Evolutionary conservation across 2,329 filamentous ascomycete species (phyloP), one percentile per base, ranked within the genome.

Genomic region (Ramichloridium luteum): DNA sequence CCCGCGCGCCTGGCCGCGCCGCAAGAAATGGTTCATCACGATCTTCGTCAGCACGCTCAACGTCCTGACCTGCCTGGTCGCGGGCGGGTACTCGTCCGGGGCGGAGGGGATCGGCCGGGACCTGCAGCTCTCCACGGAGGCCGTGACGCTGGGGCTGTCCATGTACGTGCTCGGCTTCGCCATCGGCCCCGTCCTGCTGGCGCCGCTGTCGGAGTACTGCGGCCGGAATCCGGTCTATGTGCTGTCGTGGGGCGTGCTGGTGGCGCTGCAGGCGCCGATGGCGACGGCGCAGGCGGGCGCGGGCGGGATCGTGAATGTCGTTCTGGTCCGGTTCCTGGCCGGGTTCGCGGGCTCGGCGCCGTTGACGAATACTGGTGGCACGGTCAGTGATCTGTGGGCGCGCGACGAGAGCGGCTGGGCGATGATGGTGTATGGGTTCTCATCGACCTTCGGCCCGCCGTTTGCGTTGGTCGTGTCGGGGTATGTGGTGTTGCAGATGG

Each of bases 141-240:
- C 62, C 9, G 60, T 55, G 2, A 62, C 60, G 0, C 42, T 67
- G 4, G 61, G 63, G 2, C 32, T 67, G 27, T 62, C 58, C 17
- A 47, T 65, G 34, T 67, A 65, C 33, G 51, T 67, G 6, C 46
- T 65, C 6, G 64, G 62, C 0, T 46, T 65, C 3, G 61, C 61
- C 0, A 55, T 64, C 2, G 38, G 41, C 2, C 41, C 41, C 2
- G 28, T 44, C 28, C 17, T 40, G 5, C 25, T 42, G 3, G 40
- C 43, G 3, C 41, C 43, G 2, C 22, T 47, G 4, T 36, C 31
- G 6, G 44, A 45, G 13, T 38, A 39, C 18, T 45, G 31, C 25
- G 43, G 44, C n/a, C 39, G 43, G 14, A 26, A 16, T 13, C 38
- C 37, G 3, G 35, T 44, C 15, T 44, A 44, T 29, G 31, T 44